Conservation (phyloP, 164 flowering plant species). For the Tinospora cordifolia region DNA sequence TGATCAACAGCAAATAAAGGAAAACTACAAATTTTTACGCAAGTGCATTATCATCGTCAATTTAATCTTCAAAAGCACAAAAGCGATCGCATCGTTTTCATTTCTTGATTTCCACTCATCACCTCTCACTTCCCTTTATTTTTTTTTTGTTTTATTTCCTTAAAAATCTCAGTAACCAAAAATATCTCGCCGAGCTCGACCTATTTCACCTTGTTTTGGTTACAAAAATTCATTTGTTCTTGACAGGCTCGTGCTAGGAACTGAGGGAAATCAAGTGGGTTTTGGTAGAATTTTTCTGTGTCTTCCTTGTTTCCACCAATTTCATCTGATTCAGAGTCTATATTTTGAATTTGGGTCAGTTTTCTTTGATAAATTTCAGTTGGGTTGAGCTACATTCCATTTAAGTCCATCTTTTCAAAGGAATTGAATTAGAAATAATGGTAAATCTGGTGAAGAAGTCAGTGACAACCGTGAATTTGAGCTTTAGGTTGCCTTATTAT, state of each 20-base stretch:
- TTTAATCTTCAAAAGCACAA: too few relatives aligned
- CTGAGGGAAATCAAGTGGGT: constrained; percentile 3
- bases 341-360: background rate
- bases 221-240: background rate
- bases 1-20: too few relatives aligned
- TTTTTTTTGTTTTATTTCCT: background rate
- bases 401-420: constrained; percentile 14
- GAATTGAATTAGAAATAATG: constrained; percentile 28
- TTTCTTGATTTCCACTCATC: constrained; percentile 2
- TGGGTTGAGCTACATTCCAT: constrained; percentile 12
- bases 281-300: constrained; percentile 3
- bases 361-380: background rate
- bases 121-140: background rate
- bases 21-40: too few relatives aligned
- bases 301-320: constrained; percentile 1
- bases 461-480: constrained; percentile 42
- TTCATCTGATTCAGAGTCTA: background rate
- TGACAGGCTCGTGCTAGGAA: background rate
- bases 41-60: too few relatives aligned
- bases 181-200: background rate
- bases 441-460: constrained; percentile 40
- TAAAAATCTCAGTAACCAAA: background rate
- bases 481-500: constrained; percentile 69
- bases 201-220: background rate
- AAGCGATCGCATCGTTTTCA: background rate